A percentile compares a stretch with the other conserved stretches of the same genome.
Evolutionary conservation across 2,329 filamentous ascomycete genomes (phyloP).

Genomic region (Fusarium mexicanum): DNA sequence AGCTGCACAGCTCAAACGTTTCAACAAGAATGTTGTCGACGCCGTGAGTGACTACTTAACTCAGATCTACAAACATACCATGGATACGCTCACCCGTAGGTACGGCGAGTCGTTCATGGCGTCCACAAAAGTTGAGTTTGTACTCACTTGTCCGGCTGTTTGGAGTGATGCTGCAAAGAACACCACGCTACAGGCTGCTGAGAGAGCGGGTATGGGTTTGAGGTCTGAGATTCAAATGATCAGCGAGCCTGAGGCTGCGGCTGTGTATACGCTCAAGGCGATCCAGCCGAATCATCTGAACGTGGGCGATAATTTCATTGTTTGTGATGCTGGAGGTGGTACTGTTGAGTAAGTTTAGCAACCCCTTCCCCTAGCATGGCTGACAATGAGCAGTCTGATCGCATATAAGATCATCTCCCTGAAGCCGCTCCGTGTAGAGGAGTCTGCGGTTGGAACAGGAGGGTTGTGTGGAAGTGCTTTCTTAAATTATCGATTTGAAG

Average conservation of each 20-base stretch:
- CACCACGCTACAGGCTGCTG: conserved; percentile 79
- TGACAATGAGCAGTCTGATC: conserved; percentile 64
- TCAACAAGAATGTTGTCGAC: conserved; percentile 80
- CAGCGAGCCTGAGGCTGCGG: conserved; percentile 82
- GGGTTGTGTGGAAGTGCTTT: conserved; percentile 82
- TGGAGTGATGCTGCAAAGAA: conserved; percentile 90
- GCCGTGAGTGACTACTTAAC: conserved; percentile 83
- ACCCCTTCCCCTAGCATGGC: not conserved
- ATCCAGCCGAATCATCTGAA: conserved; percentile 80
- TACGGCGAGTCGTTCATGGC: conserved; percentile 84
- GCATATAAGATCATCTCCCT: conserved; percentile 83
- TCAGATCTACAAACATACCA: conserved; percentile 79
- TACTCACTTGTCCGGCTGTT: conserved; percentile 83
- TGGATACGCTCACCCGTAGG: conserved; percentile 77
- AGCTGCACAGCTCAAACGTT: conserved; percentile 77
- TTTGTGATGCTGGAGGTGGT: conserved; percentile 71
- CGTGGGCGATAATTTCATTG: conserved; percentile 72
- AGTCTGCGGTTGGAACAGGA: conserved; percentile 82
- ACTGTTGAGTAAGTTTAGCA: conserved; percentile 68
- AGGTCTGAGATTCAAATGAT: conserved; percentile 79
- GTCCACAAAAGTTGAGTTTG: conserved; percentile 79
- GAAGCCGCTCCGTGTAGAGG: conserved; percentile 76
- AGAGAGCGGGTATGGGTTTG: conserved; percentile 80
- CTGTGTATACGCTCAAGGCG: conserved; percentile 81
- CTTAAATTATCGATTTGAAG: conserved; percentile 82